A percentile compares a stretch with the other conserved stretches of the same genome.
Evolutionary conservation across 2,329 filamentous ascomycete genomes (phyloP).

Genomic region (Epichloe baconii): DNA sequence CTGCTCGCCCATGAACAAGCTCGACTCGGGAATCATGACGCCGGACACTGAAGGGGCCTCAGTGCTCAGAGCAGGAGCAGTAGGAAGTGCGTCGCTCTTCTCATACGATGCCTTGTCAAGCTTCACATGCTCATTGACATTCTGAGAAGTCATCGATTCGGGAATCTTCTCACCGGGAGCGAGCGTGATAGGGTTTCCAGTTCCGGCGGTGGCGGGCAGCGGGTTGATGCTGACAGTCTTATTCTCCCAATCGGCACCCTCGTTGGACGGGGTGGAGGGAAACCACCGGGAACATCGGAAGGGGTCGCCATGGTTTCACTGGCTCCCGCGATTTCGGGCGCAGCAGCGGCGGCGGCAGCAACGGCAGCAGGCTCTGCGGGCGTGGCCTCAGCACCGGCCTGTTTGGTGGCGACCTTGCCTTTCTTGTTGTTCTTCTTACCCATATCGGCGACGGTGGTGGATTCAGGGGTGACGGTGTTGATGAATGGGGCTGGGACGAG

Average conservation of each 20-base stretch:
- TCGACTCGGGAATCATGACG: constrained; percentile 70
- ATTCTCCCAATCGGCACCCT: constrained; percentile 35
- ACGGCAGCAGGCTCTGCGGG: background rate
- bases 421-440: constrained; percentile 43
- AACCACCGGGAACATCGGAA: constrained; percentile 29
- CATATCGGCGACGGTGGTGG: constrained; percentile 54
- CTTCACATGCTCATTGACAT: constrained; percentile 57
- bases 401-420: constrained; percentile 12
- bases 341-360: background rate
- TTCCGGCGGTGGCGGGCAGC: constrained; percentile 47
- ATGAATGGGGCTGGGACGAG: constrained; percentile 36
- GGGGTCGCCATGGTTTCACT: constrained; percentile 15
- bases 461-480: constrained; percentile 55
- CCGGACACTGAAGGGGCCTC: constrained; percentile 42
- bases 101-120: constrained; percentile 81
- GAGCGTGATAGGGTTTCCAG: constrained; percentile 68
- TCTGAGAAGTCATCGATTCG: constrained; percentile 52
- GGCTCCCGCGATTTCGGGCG: constrained; percentile 7
- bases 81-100: constrained; percentile 54
- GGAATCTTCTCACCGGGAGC: constrained; percentile 73
- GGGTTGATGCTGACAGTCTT: constrained; percentile 47
- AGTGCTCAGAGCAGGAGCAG: constrained; percentile 21
- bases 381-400: constrained; percentile 8
- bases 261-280: constrained; percentile 51
- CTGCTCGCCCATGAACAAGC: constrained; percentile 48